Percentiles rank a stretch among this genome's conserved stretches.
Evolutionary conservation across 2,329 filamentous ascomycete genomes (phyloP).

Genomic region (Colletotrichum tropicale): DNA sequence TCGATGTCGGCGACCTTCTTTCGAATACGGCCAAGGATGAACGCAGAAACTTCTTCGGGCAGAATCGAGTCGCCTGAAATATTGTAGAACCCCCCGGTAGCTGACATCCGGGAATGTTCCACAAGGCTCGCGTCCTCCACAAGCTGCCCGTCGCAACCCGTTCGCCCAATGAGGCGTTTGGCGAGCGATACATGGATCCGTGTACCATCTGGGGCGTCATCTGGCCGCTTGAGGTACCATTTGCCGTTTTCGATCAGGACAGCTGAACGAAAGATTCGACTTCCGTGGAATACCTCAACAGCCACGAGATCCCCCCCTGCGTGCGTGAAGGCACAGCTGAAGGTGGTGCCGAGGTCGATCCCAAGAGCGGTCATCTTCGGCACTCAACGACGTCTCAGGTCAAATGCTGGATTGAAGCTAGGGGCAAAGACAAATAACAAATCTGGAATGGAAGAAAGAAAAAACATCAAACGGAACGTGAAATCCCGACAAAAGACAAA

Average conservation of each 20-base stretch:
- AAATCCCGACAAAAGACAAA: accelerated
- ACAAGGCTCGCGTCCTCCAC: neutral
- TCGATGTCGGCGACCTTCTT: neutral
- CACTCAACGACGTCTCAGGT: neutral
- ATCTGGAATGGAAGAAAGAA: neutral
- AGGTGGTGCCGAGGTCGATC: neutral
- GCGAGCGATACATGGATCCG: neutral
- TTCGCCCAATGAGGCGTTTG: neutral
- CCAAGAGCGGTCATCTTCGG: neutral
- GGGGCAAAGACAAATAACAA: neutral
- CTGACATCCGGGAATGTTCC: neutral
- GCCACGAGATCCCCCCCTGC: neutral
- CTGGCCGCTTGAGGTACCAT: neutral
- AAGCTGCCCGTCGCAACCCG: neutral
- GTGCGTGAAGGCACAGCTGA: neutral
- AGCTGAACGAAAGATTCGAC: neutral
- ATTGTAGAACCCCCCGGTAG: accelerated
- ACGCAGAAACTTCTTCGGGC: neutral
- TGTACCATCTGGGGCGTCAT: neutral
- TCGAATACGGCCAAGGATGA: neutral
- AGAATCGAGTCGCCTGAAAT: neutral
- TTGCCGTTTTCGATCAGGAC: neutral
- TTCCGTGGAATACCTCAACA: neutral
- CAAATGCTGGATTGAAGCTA: neutral
- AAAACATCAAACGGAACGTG: neutral